Percentiles rank a stretch among this genome's conserved stretches.
Evolutionary conservation across 306 rosid species (phyloP).

Genomic region (Gastrolobium bilobum): DNA sequence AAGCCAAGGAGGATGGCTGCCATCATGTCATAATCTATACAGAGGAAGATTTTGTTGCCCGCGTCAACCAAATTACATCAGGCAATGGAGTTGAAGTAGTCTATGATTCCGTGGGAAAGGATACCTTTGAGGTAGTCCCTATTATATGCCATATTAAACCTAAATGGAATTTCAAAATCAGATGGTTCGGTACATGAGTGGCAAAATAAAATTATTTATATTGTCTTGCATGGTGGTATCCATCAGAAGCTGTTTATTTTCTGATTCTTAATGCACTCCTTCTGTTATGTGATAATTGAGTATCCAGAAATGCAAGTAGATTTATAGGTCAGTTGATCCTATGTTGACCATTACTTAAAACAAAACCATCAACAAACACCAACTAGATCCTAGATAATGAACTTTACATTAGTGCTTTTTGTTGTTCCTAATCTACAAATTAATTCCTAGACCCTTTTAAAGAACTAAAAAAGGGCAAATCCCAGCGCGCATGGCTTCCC

Average conservation of each 20-base stretch:
- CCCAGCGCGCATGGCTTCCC: too few species aligned
- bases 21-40: slow-evolving; percentile 73
- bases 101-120: slow-evolving; percentile 87
- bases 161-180: not conserved
- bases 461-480: not conserved
- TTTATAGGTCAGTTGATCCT: not conserved
- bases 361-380: slow-evolving; percentile 18
- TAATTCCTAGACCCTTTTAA: slow-evolving; percentile 4
- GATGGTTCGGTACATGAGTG: slow-evolving; percentile 8
- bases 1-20: slow-evolving; percentile 86
- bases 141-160: not conserved
- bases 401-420: not conserved
- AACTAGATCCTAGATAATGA: slow-evolving; percentile 2
- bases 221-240: not conserved
- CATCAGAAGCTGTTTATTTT: not conserved
- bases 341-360: not conserved
- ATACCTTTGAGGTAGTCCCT: slow-evolving; percentile 72
- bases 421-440: slow-evolving; percentile 10
- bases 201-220: not conserved
- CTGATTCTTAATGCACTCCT: not conserved
- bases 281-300: not conserved
- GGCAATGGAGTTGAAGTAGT: slow-evolving; percentile 86
- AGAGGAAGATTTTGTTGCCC: slow-evolving; percentile 78
- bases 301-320: slow-evolving; percentile 2
- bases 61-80: slow-evolving; percentile 74